phyloP scores from a whole-genome alignment of 2,329 filamentous ascomycete species.

The Cercospora sp. region DNA sequence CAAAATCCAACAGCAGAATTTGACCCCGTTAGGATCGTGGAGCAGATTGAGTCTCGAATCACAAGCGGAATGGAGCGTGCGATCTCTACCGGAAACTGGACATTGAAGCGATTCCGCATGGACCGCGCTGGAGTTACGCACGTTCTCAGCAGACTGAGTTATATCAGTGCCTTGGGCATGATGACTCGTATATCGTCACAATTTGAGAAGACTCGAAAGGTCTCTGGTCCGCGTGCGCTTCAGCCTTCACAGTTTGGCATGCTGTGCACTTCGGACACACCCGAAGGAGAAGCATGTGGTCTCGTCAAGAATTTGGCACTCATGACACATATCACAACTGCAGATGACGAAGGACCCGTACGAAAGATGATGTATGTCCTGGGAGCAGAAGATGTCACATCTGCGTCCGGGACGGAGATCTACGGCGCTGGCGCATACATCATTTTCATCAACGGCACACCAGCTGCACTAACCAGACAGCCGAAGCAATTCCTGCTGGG shows the following conservation, averaged over 20 bases:
- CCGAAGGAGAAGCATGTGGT: conserved; percentile 97
- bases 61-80: conserved; percentile 92
- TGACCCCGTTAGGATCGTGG: conserved; percentile 81
- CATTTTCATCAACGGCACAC: conserved; percentile 94
- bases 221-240: conserved; percentile 89
- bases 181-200: conserved; percentile 99
- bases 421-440: conserved; percentile 82
- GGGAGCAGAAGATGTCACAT: conserved; percentile 78
- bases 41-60: conserved; percentile 81
- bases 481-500: conserved; percentile 82
- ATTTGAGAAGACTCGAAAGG: conserved; percentile 97
- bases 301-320: conserved; percentile 95
- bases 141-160: conserved; percentile 90
- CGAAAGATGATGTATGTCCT: conserved; percentile 82
- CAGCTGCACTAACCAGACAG: conserved; percentile 79
- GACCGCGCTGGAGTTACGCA: conserved; percentile 95
- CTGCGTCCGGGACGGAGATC: conserved; percentile 80
- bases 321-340: conserved; percentile 99
- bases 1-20: conserved; percentile 85
- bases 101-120: conserved; percentile 97
- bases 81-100: conserved; percentile 98
- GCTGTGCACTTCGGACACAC: conserved; percentile 95
- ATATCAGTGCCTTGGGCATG: conserved; percentile 96
- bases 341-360: conserved; percentile 89
- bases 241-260: conserved; percentile 98